Evolutionary conservation across 1,284 basidiomycete species (phyloP), one percentile per base, ranked within the genome.

Genomic region (Ustilago nuda): DNA sequence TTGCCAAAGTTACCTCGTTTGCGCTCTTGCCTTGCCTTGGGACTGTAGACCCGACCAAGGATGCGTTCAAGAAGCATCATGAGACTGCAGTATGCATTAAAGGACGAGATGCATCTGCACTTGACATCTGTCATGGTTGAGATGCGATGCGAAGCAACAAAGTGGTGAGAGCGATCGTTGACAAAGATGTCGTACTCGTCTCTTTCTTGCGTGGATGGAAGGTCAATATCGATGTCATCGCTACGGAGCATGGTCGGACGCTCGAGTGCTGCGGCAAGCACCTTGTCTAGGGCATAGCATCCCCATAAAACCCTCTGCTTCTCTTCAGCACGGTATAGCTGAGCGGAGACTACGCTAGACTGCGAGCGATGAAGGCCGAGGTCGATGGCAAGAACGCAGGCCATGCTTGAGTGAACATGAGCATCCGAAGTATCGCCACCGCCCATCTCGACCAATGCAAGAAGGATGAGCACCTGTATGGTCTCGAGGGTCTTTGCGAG

Each of bases 211-310:
- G 51, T 56, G 8, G 56, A 53, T 12, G 67, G 67, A 23, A 63
- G 19, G 27, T 35, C 27, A 8, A 62, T 37, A 27, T 59, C 56
- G 19, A 58, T 36, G n/a, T 70, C 67, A 19, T 52, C 41, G 33
- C 35, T 19, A 4, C 67, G 55, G 30, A 70, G 55, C 56, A 53
- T 53, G 8, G 53, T 48, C 2, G 67, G 67, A 50, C 51, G 52
- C 52, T 70, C 61, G 8, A 70, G 46, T 7, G 64, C 67, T 4
- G 67, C 62, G 15, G 52, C 52, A 17, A 70, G 53, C 7, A 50
- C 51, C 55, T 70, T 70, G 56, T 70, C 67, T 9, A 70, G 60
- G 5, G 56, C 63, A n/a, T 70, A 70, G 50, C 62, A 66, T 35
- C 54, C 67, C 67, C 67, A 70, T 8, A 66, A 13, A 9, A 55